Evolutionary conservation across 345 rosid genomes (phyloP).

Genomic region (Citropsis articulata): DNA sequence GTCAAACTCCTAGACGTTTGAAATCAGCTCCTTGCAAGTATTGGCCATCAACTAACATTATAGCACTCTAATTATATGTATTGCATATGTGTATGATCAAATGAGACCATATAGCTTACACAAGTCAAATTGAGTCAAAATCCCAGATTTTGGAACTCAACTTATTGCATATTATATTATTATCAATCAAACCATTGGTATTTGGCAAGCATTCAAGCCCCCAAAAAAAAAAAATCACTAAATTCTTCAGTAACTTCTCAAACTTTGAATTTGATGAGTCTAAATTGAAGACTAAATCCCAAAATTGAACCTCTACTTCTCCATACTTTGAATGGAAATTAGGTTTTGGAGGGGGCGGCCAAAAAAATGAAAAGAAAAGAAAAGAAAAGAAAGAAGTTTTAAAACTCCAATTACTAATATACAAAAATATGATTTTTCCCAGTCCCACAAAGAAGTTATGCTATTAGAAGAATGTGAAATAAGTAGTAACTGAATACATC

Average conservation of each 20-base stretch:
- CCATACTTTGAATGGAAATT: background rate
- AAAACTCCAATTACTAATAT: background rate
- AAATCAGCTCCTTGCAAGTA: background rate
- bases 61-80: background rate
- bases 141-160: background rate
- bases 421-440: background rate
- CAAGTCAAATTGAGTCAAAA: background rate
- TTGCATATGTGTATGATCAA: background rate
- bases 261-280: background rate
- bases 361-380: too few relatives aligned
- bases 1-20: background rate
- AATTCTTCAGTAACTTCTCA: background rate
- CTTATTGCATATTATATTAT: background rate
- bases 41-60: background rate
- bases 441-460: background rate
- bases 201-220: background rate
- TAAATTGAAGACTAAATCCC: background rate
- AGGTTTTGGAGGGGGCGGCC: too few relatives aligned
- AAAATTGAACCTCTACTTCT: background rate
- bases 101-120: background rate
- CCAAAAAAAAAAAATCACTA: background rate
- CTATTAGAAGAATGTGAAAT: background rate
- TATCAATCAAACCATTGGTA: background rate
- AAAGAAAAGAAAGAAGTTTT: background rate
- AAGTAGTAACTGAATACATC: background rate